Base-by-base conservation (phyloP, 2,329 filamentous ascomycete genomes). In the Dothideomycetidae sp. region DNA sequence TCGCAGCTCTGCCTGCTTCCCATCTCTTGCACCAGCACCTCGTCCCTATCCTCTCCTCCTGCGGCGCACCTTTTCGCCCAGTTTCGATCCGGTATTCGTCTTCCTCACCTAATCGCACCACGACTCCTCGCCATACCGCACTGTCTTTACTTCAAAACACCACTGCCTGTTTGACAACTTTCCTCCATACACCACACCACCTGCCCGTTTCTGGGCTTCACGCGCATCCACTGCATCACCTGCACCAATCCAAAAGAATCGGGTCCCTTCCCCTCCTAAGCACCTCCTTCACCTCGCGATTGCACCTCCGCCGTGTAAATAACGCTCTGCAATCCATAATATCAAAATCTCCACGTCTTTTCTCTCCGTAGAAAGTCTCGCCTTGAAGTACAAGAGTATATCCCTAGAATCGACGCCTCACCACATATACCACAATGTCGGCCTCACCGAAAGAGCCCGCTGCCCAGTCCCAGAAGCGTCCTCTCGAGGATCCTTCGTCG, bases 401-500 rank as follows among this genome's bases (percentile, higher is more conserved):
- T 17, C n/a, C n/a, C n/a, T n/a, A n/a, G n/a, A n/a, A n/a, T n/a
- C n/a, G n/a, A n/a, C n/a, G n/a, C 10, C 18, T 5, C 21, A 23
- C 13, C 17, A 31, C 14, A 40, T 21, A 36, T 26, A 16, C 32
- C 29, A 40, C 13, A 5, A 44, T 45, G 43, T 45, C 43, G 19
- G 33, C 43, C 5, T 45, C 43, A 21, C 43, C 43, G 12, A 31
- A 13, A 23, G 37, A 39, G 13, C 19, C 40, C 10, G 36, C 43
- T 21, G 43, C 43, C n/a, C 43, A 39, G 23, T 45, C 43, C 29
- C 75, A 82, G 55, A 98, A 98, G 73, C 85, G 90, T 54, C 90
- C 90, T 44, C 75, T 98, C 47, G 90, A 98, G 68, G 90, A 96
- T 56, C 81, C 88, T 9, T 96, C 90, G 12, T 98, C 90, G 7